These are phyloP conservation scores for Chlorella sp. DNA, from an alignment of 139 green algal genomes.

Conservation along the genomic window DNA sequence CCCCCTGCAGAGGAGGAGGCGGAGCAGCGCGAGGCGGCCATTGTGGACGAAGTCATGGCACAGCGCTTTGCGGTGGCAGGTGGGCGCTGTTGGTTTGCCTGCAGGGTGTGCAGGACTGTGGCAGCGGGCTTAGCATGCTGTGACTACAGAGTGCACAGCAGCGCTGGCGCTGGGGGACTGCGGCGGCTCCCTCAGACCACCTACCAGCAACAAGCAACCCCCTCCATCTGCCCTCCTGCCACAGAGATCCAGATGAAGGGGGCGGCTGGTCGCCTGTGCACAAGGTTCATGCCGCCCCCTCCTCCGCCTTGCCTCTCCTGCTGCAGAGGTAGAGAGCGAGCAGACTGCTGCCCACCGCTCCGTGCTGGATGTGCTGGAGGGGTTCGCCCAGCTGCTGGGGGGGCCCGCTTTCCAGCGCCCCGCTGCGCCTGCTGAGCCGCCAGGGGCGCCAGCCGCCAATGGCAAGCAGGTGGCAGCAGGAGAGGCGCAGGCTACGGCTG, in stretches of 20 bases:
- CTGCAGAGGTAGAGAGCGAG: conserved; percentile 34
- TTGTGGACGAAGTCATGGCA: conserved; percentile 9
- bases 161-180: background rate
- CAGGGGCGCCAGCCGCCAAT: background rate
- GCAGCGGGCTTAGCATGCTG: background rate
- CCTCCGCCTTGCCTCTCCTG: background rate
- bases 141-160: background rate
- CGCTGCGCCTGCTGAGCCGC: background rate
- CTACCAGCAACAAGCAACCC: too few species aligned
- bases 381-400: conserved; percentile 20
- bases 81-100: too few species aligned
- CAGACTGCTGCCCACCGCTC: conserved; percentile 15
- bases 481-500: background rate
- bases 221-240: too few species aligned
- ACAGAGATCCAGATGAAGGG: too few species aligned
- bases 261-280: too few species aligned
- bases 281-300: background rate
- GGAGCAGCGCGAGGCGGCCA: background rate
- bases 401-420: background rate
- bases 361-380: conserved; percentile 22
- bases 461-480: background rate
- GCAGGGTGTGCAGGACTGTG: too few species aligned
- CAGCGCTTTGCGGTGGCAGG: conserved; percentile 21
- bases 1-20: background rate
- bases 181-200: too few species aligned